phyloP scores from a whole-genome alignment of 2,329 filamentous ascomycete genomes.

The Lachnellula hyalina region DNA sequence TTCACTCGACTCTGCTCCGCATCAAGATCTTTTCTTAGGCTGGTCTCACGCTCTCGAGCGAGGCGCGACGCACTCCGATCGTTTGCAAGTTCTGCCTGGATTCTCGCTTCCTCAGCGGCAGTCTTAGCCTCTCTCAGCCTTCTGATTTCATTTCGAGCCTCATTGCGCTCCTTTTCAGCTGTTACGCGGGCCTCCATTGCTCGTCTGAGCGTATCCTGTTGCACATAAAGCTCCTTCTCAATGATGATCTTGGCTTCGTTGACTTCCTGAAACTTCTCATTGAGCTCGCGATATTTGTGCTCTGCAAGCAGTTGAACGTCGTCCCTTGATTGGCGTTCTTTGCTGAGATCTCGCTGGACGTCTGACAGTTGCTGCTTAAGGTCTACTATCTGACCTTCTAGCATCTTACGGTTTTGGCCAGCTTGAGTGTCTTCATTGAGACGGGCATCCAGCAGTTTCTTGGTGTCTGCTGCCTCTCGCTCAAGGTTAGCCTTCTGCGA shows the following conservation, averaged over 20 bases:
- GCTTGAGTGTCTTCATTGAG: conserved; percentile 87
- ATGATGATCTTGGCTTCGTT: conserved; percentile 96
- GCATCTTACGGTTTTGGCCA: conserved; percentile 70
- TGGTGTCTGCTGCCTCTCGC: conserved; percentile 84
- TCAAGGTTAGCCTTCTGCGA: conserved; percentile 80
- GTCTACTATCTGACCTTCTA: conserved; percentile 82
- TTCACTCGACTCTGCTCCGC: conserved; percentile 69
- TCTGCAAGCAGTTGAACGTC: conserved; percentile 88
- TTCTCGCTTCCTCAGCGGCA: conserved; percentile 76
- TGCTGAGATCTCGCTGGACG: conserved; percentile 80
- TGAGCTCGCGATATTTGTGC: conserved; percentile 76
- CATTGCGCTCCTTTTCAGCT: conserved; percentile 83
- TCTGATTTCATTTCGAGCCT: conserved; percentile 80
- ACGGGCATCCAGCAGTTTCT: conserved; percentile 77
- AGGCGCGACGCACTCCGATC: conserved; percentile 74
- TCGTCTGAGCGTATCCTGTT: conserved; percentile 84
- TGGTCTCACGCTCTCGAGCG: conserved; percentile 74
- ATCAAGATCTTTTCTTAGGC: conserved; percentile 74
- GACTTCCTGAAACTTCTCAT: conserved; percentile 77
- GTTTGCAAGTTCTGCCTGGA: conserved; percentile 74
- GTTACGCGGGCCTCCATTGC: conserved; percentile 74
- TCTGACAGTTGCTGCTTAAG: conserved; percentile 82
- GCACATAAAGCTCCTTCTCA: conserved; percentile 94
- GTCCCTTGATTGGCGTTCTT: conserved; percentile 87
- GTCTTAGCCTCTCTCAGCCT: conserved; percentile 77